Percentiles rank a stretch among this genome's conserved stretches.
Evolutionary conservation across 2,329 filamentous ascomycete genomes (phyloP).

Genomic region (Exophiala aquamarina): DNA sequence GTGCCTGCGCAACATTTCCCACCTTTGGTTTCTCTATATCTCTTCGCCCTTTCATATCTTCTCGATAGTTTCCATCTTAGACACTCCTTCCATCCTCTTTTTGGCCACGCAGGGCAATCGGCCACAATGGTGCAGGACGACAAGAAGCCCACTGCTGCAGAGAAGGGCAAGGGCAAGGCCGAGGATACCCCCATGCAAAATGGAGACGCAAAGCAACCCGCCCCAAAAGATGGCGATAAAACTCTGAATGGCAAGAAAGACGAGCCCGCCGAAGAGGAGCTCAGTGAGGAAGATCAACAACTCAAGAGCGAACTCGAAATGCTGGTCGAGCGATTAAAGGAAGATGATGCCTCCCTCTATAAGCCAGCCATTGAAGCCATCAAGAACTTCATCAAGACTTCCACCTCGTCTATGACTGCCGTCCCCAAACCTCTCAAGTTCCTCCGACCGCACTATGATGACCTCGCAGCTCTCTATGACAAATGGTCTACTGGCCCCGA

Average conservation of each 20-base stretch:
- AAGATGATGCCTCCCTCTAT: slow-evolving; percentile 83
- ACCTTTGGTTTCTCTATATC: not conserved
- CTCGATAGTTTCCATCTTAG: not conserved
- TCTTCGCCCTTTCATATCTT: slow-evolving; percentile 1
- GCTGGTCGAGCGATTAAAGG: slow-evolving; percentile 94
- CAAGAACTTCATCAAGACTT: slow-evolving; percentile 98
- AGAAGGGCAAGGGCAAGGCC: slow-evolving; percentile 97
- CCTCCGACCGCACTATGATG: slow-evolving; percentile 92
- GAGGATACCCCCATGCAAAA: slow-evolving; percentile 64
- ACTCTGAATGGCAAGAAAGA: slow-evolving; percentile 70
- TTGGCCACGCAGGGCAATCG: slow-evolving; percentile 16
- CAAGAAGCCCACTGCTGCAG: slow-evolving; percentile 76
- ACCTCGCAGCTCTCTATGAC: slow-evolving; percentile 82
- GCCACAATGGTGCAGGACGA: slow-evolving; percentile 84
- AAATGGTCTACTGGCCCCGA: slow-evolving; percentile 81
- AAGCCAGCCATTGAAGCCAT: slow-evolving; percentile 91
- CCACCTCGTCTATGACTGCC: slow-evolving; percentile 98
- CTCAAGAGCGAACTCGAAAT: slow-evolving; percentile 97
- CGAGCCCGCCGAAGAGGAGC: slow-evolving; percentile 67
- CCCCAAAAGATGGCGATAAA: slow-evolving; percentile 65
- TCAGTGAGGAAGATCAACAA: slow-evolving; percentile 97
- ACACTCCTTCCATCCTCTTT: not conserved
- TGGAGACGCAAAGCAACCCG: slow-evolving; percentile 55
- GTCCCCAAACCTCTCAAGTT: slow-evolving; percentile 99
- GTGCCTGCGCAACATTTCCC: not conserved